Conservation (phyloP, 2,329 filamentous ascomycete species). For the Fusarium dimerum region DNA sequence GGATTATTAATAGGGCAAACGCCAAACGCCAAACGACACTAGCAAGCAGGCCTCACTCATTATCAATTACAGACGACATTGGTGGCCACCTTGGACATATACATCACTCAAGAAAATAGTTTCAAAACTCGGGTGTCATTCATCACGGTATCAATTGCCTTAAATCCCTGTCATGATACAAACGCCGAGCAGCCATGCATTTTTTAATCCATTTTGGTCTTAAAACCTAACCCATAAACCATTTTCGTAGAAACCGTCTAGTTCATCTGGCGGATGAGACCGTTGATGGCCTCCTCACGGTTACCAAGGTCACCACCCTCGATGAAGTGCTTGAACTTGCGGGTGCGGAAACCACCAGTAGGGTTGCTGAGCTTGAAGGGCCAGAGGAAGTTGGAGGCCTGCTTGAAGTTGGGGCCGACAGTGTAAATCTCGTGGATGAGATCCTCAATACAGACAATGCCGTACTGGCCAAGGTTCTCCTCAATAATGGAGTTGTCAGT, state of each 20-base stretch:
- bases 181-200: constrained; percentile 44
- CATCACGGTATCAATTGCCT: constrained; percentile 43
- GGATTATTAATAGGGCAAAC: constrained; percentile 21
- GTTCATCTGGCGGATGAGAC: constrained; percentile 97
- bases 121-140: constrained; percentile 43
- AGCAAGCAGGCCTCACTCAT: neutral
- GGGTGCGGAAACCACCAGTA: constrained; percentile 89
- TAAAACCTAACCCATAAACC: constrained; percentile 30
- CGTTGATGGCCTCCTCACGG: constrained; percentile 98
- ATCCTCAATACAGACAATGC: constrained; percentile 99
- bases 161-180: constrained; percentile 39
- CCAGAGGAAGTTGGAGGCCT: constrained; percentile 99
- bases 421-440: constrained; percentile 99
- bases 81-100: neutral
- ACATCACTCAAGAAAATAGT: neutral
- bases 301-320: constrained; percentile 99
- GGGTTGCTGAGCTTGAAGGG: constrained; percentile 99
- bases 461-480: constrained; percentile 95
- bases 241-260: constrained; percentile 48
- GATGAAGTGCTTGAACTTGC: constrained; percentile 99
- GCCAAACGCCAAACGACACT: constrained; percentile 9
- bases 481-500: constrained; percentile 99
- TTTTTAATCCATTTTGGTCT: constrained; percentile 31
- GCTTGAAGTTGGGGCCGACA: constrained; percentile 99
- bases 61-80: neutral